Base-by-base conservation (phyloP, 306 rosid genomes). In the Argentina anserina region DNA sequence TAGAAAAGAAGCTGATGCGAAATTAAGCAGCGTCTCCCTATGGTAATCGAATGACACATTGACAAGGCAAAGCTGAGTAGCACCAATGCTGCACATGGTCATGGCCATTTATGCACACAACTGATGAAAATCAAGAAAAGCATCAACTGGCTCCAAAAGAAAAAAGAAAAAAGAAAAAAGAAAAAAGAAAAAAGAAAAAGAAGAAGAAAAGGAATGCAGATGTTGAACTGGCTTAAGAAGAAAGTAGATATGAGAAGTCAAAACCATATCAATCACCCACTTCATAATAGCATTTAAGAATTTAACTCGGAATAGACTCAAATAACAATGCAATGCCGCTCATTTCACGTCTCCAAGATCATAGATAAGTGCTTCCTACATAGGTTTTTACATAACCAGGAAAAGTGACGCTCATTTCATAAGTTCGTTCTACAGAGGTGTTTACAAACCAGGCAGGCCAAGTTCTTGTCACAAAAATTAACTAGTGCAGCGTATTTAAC, bases 391-490 rank as follows among this genome's bases (percentile, higher is more conserved):
- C 71, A 69, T 73, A 84, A 86, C 49, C 47, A 69, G 65, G 65
- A 60, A 56, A 52, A 56, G 63, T 12, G 23, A 23, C 21, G 23
- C 65, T 80, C 80, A 41, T 43, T 49, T 62, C 61, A 70, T 61
- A 80, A 83, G 77, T 73, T 59, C 65, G 46, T 60, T 83, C 82
- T 83, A 84, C 83, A 78, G 59, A 62, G 85, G 85, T 60, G 80
- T 81, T 73, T 75, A 90, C 71, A 69, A 84, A 88, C 37, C 60
- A 72, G 26, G 43, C 42, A 33, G 67, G 43, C 81, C 78, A 59
- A 29, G 62, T 71, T 62, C 43, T 62, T 34, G 75, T 76, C 80
- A 75, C 76, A 82, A 83, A 84, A 77, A 53, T 61, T 76, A 75
- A 80, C 61, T 62, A 20, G 50, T 37, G 71, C 59, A 58, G 55